These are phyloP conservation scores for Wickerhamiella bombiphila DNA, from an alignment of 805 yeast genomes.

Conservation along the genomic window DNA sequence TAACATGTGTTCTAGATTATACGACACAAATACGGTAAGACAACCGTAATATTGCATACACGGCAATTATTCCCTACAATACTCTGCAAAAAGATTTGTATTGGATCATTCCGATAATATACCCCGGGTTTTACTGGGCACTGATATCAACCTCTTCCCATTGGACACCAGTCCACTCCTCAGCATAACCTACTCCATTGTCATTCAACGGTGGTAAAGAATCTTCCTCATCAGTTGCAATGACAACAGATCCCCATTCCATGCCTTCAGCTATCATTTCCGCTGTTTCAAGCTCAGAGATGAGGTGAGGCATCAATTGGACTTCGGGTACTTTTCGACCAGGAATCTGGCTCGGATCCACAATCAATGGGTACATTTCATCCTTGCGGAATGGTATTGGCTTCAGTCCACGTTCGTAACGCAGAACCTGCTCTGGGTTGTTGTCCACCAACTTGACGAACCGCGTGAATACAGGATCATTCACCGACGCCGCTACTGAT, in stretches of 20 bases:
- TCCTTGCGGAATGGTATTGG: constrained; percentile 55
- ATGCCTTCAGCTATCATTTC: constrained; percentile 52
- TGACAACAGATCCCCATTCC: constrained; percentile 94
- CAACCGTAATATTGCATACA: too few species aligned
- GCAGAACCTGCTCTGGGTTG: constrained; percentile 73
- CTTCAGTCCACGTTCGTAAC: constrained; percentile 67
- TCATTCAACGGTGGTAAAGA: constrained; percentile 39
- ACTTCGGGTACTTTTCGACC: constrained; percentile 50
- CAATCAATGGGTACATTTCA: constrained; percentile 38
- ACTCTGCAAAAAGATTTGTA: too few species aligned
- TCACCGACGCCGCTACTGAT: constrained; percentile 25
- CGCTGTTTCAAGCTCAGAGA: constrained; percentile 56
- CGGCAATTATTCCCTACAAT: too few species aligned
- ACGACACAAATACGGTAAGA: too few species aligned
- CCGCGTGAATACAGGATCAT: constrained; percentile 61
- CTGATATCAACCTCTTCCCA: too few species aligned
- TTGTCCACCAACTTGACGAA: constrained; percentile 63
- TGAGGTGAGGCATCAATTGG: constrained; percentile 89
- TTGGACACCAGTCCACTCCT: constrained; percentile 73
- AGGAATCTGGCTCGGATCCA: constrained; percentile 34
- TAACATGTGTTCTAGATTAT: too few species aligned
- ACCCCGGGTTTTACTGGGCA: too few species aligned
- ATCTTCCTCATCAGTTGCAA: constrained; percentile 63
- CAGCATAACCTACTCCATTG: constrained; percentile 60
- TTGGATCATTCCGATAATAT: too few species aligned